Percentiles rank a stretch among this genome's conserved stretches.
phyloP scores from a whole-genome alignment of 1,284 basidiomycete genomes.

The Austropuccinia psidii region DNA sequence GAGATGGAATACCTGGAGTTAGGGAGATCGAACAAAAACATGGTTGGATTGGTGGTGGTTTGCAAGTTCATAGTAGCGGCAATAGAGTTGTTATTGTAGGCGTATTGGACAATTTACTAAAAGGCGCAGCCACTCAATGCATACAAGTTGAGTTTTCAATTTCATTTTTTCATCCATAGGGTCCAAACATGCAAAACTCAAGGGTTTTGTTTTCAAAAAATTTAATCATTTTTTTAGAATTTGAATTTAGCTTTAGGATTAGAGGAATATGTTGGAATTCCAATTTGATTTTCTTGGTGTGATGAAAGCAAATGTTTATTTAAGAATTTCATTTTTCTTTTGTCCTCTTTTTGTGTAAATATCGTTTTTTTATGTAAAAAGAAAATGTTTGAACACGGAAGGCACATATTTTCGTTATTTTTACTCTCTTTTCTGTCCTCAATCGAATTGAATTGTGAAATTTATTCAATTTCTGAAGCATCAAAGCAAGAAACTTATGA shows the following conservation, averaged over 20 bases:
- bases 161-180: background rate
- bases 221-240: conserved; percentile 57
- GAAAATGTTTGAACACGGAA: too few relatives aligned
- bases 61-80: conserved; percentile 82
- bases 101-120: conserved; percentile 88
- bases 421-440: too few relatives aligned
- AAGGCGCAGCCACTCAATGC: conserved; percentile 96
- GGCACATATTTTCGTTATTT: too few relatives aligned
- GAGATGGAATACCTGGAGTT: conserved; percentile 58
- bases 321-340: too few relatives aligned
- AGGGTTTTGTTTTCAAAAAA: background rate
- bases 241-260: conserved; percentile 88
- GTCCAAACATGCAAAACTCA: background rate
- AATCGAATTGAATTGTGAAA: too few relatives aligned
- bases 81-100: conserved; percentile 87
- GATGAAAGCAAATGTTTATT: too few relatives aligned
- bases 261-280: conserved; percentile 81
- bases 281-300: conserved; percentile 46
- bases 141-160: conserved; percentile 61
- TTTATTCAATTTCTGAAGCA: too few relatives aligned
- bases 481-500: too few relatives aligned
- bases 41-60: conserved; percentile 82
- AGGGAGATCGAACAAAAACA: conserved; percentile 77
- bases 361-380: too few relatives aligned
- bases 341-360: too few relatives aligned